phyloP scores from a whole-genome alignment of 225 moss, liverwort and hornwort species.

The Climacium dendroides region DNA sequence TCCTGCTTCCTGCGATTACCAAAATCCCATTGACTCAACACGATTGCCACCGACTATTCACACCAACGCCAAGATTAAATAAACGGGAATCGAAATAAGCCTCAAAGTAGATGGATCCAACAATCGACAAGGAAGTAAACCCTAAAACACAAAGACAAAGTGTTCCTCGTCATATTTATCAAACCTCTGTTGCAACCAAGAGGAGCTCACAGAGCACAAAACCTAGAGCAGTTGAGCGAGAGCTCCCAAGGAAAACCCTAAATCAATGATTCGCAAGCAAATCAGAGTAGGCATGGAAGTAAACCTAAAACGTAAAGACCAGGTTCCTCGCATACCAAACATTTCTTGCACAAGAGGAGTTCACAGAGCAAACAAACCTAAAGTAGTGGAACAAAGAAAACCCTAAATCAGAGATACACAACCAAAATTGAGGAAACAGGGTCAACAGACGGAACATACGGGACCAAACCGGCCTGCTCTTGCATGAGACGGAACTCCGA shows the following conservation, averaged over 20 bases:
- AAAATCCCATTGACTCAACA: neutral
- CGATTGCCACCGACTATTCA: neutral
- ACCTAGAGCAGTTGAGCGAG: neutral
- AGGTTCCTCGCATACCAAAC: neutral
- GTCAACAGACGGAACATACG: conserved; percentile 2
- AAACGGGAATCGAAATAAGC: neutral
- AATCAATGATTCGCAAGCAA: neutral
- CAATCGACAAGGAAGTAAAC: neutral
- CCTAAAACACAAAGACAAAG: neutral
- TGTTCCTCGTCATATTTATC: neutral
- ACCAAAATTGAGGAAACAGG: neutral
- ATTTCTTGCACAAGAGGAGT: neutral
- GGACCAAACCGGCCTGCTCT: conserved; percentile 68
- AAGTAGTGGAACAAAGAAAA: neutral
- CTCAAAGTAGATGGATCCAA: neutral
- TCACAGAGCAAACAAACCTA: neutral
- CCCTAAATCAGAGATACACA: neutral
- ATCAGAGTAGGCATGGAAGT: neutral
- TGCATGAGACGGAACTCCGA: conserved; percentile 82
- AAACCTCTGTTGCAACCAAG: neutral
- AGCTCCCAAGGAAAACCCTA: neutral
- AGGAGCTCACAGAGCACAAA: neutral
- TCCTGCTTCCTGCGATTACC: conserved; percentile 59
- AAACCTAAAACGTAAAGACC: neutral
- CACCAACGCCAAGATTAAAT: neutral